Evolutionary conservation across 2,329 filamentous ascomycete species (phyloP).

Genomic region (Trichoderma koningiopsis): DNA sequence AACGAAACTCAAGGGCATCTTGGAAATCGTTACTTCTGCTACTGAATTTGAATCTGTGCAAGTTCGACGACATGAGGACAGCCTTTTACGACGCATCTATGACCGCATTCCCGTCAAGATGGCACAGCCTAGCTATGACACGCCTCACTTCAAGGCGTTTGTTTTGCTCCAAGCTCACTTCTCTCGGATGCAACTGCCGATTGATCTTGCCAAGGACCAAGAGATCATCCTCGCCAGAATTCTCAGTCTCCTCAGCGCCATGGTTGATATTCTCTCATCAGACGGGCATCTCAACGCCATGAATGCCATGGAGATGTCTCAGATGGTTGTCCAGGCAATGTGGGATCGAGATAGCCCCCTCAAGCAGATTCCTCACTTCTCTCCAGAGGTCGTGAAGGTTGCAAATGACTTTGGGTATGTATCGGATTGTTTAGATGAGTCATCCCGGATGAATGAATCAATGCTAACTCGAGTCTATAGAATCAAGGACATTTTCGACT

Average conservation of each 20-base stretch:
- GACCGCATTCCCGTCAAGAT: conserved; percentile 95
- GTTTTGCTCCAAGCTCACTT: conserved; percentile 98
- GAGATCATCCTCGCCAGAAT: conserved; percentile 84
- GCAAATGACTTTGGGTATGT: conserved; percentile 75
- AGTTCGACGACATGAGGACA: conserved; percentile 89
- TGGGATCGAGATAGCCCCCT: conserved; percentile 97
- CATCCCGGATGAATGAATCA: background rate
- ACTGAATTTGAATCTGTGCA: conserved; percentile 96
- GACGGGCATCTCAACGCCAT: conserved; percentile 96
- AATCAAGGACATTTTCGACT: conserved; percentile 93
- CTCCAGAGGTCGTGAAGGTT: conserved; percentile 77
- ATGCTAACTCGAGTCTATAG: conserved; percentile 44
- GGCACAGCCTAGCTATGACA: conserved; percentile 80
- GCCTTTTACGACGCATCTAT: conserved; percentile 86
- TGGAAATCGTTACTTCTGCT: conserved; percentile 95
- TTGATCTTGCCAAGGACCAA: conserved; percentile 95
- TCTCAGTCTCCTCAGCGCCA: conserved; percentile 83
- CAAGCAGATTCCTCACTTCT: conserved; percentile 97
- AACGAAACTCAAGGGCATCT: conserved; percentile 93
- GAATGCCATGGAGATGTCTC: conserved; percentile 98
- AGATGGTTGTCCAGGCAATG: conserved; percentile 99
- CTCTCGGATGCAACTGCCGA: conserved; percentile 92
- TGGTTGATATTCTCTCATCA: conserved; percentile 92
- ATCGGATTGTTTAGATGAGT: background rate
- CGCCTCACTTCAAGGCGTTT: conserved; percentile 98